Evolutionary conservation across 2,329 filamentous ascomycete genomes (phyloP).

Genomic region (Fusarium keratoplasticum): DNA sequence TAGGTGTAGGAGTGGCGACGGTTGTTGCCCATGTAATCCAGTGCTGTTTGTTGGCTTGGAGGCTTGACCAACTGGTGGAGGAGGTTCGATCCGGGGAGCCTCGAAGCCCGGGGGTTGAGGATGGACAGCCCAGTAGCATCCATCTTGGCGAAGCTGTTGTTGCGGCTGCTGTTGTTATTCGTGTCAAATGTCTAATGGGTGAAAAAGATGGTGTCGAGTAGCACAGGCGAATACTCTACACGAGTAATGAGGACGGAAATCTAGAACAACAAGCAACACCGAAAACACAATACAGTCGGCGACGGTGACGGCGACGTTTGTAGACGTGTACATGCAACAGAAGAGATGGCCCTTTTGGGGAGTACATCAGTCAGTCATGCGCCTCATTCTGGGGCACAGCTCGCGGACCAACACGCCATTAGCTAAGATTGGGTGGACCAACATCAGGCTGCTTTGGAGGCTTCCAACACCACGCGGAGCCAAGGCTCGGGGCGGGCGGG

Average conservation of each 20-base stretch:
- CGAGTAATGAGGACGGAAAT: slow-evolving; percentile 11
- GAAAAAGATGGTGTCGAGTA: slow-evolving; percentile 12
- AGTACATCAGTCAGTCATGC: slow-evolving; percentile 39
- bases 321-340: slow-evolving; percentile 30
- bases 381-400: slow-evolving; percentile 35
- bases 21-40: slow-evolving; percentile 48
- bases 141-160: slow-evolving; percentile 37
- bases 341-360: slow-evolving; percentile 42
- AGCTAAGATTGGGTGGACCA: slow-evolving; percentile 44
- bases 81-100: slow-evolving; percentile 57
- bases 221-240: not conserved
- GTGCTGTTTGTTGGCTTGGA: slow-evolving; percentile 42
- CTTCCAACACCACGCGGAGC: slow-evolving; percentile 39
- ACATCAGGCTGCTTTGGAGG: slow-evolving; percentile 41
- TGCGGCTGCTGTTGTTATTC: slow-evolving; percentile 2
- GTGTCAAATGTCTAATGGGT: not conserved
- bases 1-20: slow-evolving; percentile 66
- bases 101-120: slow-evolving; percentile 57
- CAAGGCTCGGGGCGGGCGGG: slow-evolving; percentile 35
- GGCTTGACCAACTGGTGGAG: slow-evolving; percentile 71
- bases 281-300: slow-evolving; percentile 8
- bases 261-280: slow-evolving; percentile 25
- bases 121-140: slow-evolving; percentile 53
- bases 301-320: slow-evolving; percentile 19
- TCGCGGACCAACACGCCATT: slow-evolving; percentile 39